phyloP scores from a whole-genome alignment of 768 basidiomycete species.

The Lentinula aciculospora region DNA sequence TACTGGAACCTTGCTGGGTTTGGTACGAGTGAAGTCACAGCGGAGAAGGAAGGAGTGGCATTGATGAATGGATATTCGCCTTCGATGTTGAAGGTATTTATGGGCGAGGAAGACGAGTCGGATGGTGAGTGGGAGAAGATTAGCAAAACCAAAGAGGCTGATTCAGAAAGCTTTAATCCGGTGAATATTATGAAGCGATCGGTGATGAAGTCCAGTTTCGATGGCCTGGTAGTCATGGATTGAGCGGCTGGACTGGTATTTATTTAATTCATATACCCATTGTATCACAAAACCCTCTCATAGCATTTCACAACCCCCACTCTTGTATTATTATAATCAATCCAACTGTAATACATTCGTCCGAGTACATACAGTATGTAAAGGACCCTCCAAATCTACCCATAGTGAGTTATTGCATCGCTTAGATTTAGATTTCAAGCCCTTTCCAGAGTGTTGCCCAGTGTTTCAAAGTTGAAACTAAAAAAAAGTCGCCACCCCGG shows the following conservation, averaged over 20 bases:
- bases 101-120: constrained; percentile 42
- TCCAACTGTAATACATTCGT: no score
- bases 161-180: constrained; percentile 32
- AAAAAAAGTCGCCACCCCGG: not conserved
- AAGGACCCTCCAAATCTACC: constrained; percentile 28
- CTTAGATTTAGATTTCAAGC: no score
- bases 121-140: constrained; percentile 13
- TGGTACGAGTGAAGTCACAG: constrained; percentile 40
- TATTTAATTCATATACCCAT: not conserved
- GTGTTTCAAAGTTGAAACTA: no score
- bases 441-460: no score
- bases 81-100: constrained; percentile 66
- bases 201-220: constrained; percentile 43
- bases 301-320: not conserved
- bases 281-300: not conserved
- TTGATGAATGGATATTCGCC: constrained; percentile 68
- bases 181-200: constrained; percentile 42
- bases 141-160: constrained; percentile 13
- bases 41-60: constrained; percentile 55
- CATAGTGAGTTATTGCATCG: constrained; percentile 20
- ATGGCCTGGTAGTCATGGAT: constrained; percentile 54
- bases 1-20: constrained; percentile 56
- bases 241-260: constrained; percentile 19
- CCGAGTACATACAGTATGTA: no score
- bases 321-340: no score